These are phyloP conservation scores for Obelidium mucronatum DNA, from an alignment of 192 early-diverging fungal genomes.

Conservation along the genomic window DNA sequence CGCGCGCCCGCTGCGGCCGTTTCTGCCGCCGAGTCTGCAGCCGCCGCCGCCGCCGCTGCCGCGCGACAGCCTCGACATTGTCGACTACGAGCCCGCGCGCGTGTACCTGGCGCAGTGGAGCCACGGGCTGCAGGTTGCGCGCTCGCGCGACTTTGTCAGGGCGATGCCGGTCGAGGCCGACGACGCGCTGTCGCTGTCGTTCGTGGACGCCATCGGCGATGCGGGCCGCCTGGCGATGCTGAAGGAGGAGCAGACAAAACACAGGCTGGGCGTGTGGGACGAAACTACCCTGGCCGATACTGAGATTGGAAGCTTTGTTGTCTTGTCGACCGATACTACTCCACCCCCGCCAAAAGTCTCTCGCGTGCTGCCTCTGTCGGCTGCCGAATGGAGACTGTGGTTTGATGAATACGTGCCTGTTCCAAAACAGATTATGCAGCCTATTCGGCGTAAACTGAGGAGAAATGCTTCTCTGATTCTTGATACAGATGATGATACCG, in stretches of 20 bases:
- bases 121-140: conserved; percentile 44
- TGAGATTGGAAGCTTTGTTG: conserved; percentile 31
- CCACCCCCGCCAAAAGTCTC: conserved; percentile 35
- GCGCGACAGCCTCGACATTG: conserved; percentile 8
- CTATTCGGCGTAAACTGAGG: too few species aligned
- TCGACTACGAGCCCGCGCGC: conserved; percentile 59
- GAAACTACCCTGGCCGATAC: conserved; percentile 30
- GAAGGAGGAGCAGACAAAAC: conserved; percentile 22
- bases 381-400: conserved; percentile 32
- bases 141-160: conserved; percentile 16
- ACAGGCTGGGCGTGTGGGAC: conserved; percentile 32
- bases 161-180: too few species aligned
- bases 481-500: too few species aligned
- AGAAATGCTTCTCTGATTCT: too few species aligned
- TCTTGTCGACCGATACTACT: conserved; percentile 37
- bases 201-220: neutral
- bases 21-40: conserved; percentile 49
- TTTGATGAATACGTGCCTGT: conserved; percentile 31
- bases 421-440: too few species aligned
- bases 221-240: conserved; percentile 35
- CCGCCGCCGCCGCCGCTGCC: conserved; percentile 36
- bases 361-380: conserved; percentile 27
- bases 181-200: too few species aligned
- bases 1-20: conserved; percentile 51
- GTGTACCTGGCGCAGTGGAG: conserved; percentile 55